Base-by-base conservation (phyloP, 2,329 filamentous ascomycete genomes). In the Alternaria postmessia region DNA sequence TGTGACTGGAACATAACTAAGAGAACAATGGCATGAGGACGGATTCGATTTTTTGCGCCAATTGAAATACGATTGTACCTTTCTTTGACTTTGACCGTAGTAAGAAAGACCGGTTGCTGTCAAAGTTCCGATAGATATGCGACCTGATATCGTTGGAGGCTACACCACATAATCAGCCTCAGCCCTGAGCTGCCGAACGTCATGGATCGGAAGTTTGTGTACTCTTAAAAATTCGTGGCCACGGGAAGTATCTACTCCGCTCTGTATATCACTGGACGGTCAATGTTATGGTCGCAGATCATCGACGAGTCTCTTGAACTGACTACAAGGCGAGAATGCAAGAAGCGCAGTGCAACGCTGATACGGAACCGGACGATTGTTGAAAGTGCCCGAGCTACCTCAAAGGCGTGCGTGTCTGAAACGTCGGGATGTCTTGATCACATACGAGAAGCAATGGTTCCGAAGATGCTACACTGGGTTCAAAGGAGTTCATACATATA, bases 391-490 rank as follows among this genome's bases (percentile, higher is more conserved):
- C 54, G 57, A 52, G 38, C 28, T 36, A 7, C n/a, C 34, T 18
- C n/a, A n/a, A 28, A 44, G 39, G 11, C 34, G 43, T 64, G 62
- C 48, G 44, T 41, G 36, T 62, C 51, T 57, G 51, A 62, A 56
- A 64, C 55, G 32, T 59, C 48, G 51, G 51, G 24, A 51, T 34
- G 26, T 26, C 22, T 60, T 52, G 51, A 63, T 57, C 46, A 39
- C 39, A 28, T 36, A 46, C 56, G 60, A 65, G 51, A 60, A 63
- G 36, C 49, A 22, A 38, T 22, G 9, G 39, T 57, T 24, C 59
- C 48, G 52, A 57, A 39, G 34, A 49, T 59, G 56, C 52, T 54
- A 51, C 53, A 26, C 43, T 57, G 52, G 59, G 49, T 49, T 41
- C 38, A 47, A 39, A 46, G 39, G 34, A 46, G 39, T 24, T 16